A percentile compares a stretch with the other conserved stretches of the same genome.
phyloP scores from a whole-genome alignment of 208 protist species.

The Trichomonas vaginalis region DNA sequence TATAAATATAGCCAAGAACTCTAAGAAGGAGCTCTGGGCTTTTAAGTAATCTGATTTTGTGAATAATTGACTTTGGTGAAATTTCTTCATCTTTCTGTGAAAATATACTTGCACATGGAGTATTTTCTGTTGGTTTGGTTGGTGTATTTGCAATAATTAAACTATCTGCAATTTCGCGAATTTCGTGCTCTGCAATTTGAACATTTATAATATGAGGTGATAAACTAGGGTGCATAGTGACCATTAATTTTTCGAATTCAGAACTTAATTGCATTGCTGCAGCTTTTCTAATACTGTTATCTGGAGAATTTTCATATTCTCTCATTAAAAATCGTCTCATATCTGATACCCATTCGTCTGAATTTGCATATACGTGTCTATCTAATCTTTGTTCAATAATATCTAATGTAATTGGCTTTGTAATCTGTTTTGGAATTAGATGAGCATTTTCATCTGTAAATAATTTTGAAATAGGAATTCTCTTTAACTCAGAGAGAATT shows the following conservation, averaged over 20 bases:
- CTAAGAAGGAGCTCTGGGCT: neutral
- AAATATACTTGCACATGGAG: neutral
- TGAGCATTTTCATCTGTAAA: neutral
- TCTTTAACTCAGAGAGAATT: neutral
- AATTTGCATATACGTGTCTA: neutral
- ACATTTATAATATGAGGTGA: neutral
- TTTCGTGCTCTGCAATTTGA: neutral
- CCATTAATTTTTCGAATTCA: neutral
- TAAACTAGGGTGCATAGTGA: neutral
- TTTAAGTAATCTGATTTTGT: neutral
- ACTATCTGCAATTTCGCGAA: neutral
- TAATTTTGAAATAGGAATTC: neutral
- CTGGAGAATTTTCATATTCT: neutral
- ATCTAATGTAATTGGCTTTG: neutral
- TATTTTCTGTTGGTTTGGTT: neutral
- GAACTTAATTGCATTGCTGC: neutral
- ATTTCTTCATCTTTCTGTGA: neutral
- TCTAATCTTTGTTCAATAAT: neutral
- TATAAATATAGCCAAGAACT: neutral
- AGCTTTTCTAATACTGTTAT: neutral
- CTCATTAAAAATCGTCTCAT: neutral
- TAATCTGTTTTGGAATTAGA: neutral
- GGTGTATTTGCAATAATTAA: neutral
- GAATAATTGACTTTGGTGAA: neutral
- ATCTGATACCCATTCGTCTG: neutral